Evolutionary conservation across 1,284 basidiomycete species (phyloP), one percentile per base, ranked within the genome.

Genomic region (Kwoniella shivajii): DNA sequence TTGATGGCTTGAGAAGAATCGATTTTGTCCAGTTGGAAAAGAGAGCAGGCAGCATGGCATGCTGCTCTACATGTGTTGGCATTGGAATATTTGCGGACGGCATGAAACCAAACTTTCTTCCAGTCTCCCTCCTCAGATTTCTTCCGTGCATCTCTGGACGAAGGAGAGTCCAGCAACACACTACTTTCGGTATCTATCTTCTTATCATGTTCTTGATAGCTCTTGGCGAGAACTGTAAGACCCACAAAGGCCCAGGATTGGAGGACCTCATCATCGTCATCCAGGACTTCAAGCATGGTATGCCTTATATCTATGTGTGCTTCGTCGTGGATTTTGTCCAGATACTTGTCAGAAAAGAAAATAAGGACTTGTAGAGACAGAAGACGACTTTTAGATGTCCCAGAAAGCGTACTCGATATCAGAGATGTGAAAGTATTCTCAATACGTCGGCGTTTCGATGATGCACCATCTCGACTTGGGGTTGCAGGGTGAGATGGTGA

Each of bases 191-290:
- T 31, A 13, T 50, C 45, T 13, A 6, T 31, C 27, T 31, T 36
- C 14, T 18, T 52, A 29, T 14, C 27, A 20, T 60, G 52, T 13
- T 43, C 26, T 6, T 57, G 50, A 6, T 63, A 51, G 7, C 63
- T 38, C n/a, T 63, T 38, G 4, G 71, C 63, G 2, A 75, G 43
- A 1, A 86, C 84, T 10, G 88, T 85, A 34, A 93, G 80, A 68
- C 86, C 88, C 22, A 93, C 68, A 67, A 92, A 89, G 0, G 85
- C 81, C 92, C 92, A 96, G 1, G 85, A 86, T 65, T 92, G 90
- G 0, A 89, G 73, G 3, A 73, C 71, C 2, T 80, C 69, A 56
- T 92, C 87, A 39, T 89, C 86, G 29, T 84, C 79, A 6, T 84
- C 80, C 22, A 93, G 79, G 41, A 87, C 81, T 38, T 84, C 81